Base-by-base conservation (phyloP, 1,139 yeast genomes). In the Debaryomyces sp. region DNA sequence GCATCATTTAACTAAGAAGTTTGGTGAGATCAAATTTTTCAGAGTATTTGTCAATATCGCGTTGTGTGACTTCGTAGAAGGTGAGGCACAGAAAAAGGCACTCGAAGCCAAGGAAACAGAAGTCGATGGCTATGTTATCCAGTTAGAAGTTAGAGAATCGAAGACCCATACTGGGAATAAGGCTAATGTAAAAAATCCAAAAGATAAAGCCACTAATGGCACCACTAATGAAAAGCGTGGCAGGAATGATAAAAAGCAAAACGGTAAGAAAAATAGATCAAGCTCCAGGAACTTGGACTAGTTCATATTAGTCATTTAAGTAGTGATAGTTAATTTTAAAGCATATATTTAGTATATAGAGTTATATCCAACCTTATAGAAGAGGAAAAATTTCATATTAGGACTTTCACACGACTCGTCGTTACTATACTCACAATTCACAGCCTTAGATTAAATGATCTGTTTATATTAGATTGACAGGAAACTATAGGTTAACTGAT, bases 1-100 rank as follows among this genome's bases (percentile, higher is more conserved):
- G 49, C 97, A 43, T 82, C 96, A 9, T 85, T 81, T 68, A 89
- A 85, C 66, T 83, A 89, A 82, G 78, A 52, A 86, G 81, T 51
- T 78, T 60, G 85, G 75, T 49, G 53, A 69, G 59, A 55, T 84
- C 81, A 54, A 66, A 68, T 49, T 67, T 75, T 44, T 76, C 77
- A 53, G 65, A 57, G 72, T 75, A 50, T 74, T 63, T 53, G 63
- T 68, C 50, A 78, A 75, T 53, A 73, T 80, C 48, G 84, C 84
- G 2, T 68, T 80, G 54, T 78, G 79, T 57, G 84, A 80, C 59
- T 80, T 80, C 61, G 68, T 67, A 29, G 63, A 67, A 34, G 77
- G 77, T 48, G 90, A 84, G 44, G 85, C 87, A 36, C 80, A 78
- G 58, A 68, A 67, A 44, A 79, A 75, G 56, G 95, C 96, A 1